phyloP scores from a whole-genome alignment of 225 moss, liverwort and hornwort species.

The Ulota crispa region DNA sequence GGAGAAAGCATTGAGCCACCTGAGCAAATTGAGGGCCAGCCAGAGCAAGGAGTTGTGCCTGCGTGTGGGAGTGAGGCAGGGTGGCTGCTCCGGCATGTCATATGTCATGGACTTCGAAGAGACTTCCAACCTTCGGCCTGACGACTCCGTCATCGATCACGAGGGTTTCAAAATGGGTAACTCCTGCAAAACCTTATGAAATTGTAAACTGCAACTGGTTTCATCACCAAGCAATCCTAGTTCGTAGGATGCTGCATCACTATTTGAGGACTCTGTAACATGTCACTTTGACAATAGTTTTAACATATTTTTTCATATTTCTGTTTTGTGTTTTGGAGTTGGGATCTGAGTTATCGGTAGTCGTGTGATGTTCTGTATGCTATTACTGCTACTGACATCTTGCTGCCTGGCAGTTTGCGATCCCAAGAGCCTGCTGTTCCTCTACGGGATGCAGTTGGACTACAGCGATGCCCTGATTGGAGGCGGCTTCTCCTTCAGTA shows the following conservation, averaged over 20 bases:
- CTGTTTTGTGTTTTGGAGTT: background rate
- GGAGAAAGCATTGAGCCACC: constrained; percentile 73
- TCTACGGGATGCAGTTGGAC: constrained; percentile 95
- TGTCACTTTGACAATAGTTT: background rate
- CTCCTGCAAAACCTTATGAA: background rate
- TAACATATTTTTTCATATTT: background rate
- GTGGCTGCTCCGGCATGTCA: constrained; percentile 99
- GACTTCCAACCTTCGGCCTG: constrained; percentile 61
- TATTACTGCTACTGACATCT: background rate
- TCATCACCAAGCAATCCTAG: background rate
- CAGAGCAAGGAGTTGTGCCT: constrained; percentile 65
- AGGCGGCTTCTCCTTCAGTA: constrained; percentile 96
- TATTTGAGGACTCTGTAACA: background rate
- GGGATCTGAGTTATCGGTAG: background rate
- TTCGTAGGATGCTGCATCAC: background rate
- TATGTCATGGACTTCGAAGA: constrained; percentile 99
- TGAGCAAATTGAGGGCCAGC: constrained; percentile 72
- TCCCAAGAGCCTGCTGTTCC: constrained; percentile 95
- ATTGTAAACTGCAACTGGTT: background rate
- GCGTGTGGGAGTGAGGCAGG: constrained; percentile 90
- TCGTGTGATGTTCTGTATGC: background rate
- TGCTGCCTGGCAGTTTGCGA: constrained; percentile 72
- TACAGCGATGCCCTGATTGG: constrained; percentile 98
- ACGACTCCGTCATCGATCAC: constrained; percentile 85
- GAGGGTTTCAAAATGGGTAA: constrained; percentile 86